phyloP scores from a whole-genome alignment of 805 yeast species.

The Kazachstania taianensis region DNA sequence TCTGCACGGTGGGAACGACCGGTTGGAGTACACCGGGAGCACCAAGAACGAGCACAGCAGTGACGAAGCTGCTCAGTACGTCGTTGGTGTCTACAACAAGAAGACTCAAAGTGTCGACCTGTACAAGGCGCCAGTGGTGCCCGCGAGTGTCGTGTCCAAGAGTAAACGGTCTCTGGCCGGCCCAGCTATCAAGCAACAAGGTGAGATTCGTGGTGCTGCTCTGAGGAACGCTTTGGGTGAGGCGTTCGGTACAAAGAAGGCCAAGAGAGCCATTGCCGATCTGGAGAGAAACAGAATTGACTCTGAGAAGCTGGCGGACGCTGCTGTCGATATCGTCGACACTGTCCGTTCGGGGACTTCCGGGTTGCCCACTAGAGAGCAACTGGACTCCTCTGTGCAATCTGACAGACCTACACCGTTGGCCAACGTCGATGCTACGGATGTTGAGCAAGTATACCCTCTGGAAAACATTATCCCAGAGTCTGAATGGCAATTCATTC shows the following conservation, averaged over 20 bases:
- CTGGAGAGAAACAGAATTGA: constrained; percentile 79
- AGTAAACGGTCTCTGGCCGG: constrained; percentile 46
- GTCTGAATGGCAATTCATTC: constrained; percentile 51
- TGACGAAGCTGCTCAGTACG: constrained; percentile 37
- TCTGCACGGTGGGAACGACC: constrained; percentile 70
- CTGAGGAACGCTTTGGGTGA: constrained; percentile 85
- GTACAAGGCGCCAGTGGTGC: constrained; percentile 52
- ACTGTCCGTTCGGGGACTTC: constrained; percentile 61
- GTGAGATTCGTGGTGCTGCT: constrained; percentile 36
- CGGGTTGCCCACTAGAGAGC: constrained; percentile 60
- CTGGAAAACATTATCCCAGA: constrained; percentile 58
- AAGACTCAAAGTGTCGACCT: constrained; percentile 53
- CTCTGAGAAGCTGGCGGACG: constrained; percentile 62
- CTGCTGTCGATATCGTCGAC: constrained; percentile 75
- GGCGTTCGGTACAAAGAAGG: constrained; percentile 94
- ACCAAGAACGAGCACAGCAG: constrained; percentile 28
- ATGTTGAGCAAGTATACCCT: constrained; percentile 76
- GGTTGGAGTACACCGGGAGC: constrained; percentile 62
- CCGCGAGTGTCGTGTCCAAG: constrained; percentile 53
- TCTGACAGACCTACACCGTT: constrained; percentile 77
- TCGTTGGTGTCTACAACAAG: constrained; percentile 72
- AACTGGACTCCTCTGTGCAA: constrained; percentile 46
- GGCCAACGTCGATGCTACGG: constrained; percentile 67
- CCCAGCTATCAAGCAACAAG: constrained; percentile 51
- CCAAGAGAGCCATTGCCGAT: constrained; percentile 79